Evolutionary conservation across 1,284 basidiomycete genomes (phyloP).

Genomic region (Caloboletus firmus): DNA sequence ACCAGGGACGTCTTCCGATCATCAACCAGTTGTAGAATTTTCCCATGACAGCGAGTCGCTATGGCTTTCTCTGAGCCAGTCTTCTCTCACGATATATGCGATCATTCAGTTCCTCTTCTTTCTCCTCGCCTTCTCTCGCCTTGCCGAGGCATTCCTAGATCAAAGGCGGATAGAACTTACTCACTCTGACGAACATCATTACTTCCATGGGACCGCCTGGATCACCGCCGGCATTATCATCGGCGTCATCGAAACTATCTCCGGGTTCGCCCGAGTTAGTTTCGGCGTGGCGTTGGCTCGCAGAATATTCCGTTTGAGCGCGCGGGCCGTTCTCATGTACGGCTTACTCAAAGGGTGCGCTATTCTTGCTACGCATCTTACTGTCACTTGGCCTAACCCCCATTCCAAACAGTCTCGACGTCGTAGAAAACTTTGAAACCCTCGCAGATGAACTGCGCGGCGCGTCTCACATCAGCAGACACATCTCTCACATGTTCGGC

Average conservation of each 20-base stretch:
- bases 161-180: slow-evolving; percentile 52
- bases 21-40: slow-evolving; percentile 45
- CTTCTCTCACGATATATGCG: slow-evolving; percentile 58
- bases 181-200: slow-evolving; percentile 47
- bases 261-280: slow-evolving; percentile 58
- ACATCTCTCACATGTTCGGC: slow-evolving; percentile 45
- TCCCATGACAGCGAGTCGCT: slow-evolving; percentile 37
- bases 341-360: slow-evolving; percentile 66
- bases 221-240: slow-evolving; percentile 57
- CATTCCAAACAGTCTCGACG: slow-evolving; percentile 40
- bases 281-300: slow-evolving; percentile 56
- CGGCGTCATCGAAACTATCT: slow-evolving; percentile 59
- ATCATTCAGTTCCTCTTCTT: slow-evolving; percentile 59
- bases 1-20: slow-evolving; percentile 12
- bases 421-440: slow-evolving; percentile 43
- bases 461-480: slow-evolving; percentile 22
- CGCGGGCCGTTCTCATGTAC: slow-evolving; percentile 53
- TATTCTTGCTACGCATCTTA: neutral
- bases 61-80: slow-evolving; percentile 57
- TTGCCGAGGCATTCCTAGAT: slow-evolving; percentile 49
- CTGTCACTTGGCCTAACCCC: neutral
- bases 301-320: slow-evolving; percentile 55
- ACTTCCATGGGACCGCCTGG: slow-evolving; percentile 64
- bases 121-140: slow-evolving; percentile 55
- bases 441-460: slow-evolving; percentile 39